Evolutionary conservation across 2,329 filamentous ascomycete species (phyloP).

Genomic region (Westerdykella aurantiaca): DNA sequence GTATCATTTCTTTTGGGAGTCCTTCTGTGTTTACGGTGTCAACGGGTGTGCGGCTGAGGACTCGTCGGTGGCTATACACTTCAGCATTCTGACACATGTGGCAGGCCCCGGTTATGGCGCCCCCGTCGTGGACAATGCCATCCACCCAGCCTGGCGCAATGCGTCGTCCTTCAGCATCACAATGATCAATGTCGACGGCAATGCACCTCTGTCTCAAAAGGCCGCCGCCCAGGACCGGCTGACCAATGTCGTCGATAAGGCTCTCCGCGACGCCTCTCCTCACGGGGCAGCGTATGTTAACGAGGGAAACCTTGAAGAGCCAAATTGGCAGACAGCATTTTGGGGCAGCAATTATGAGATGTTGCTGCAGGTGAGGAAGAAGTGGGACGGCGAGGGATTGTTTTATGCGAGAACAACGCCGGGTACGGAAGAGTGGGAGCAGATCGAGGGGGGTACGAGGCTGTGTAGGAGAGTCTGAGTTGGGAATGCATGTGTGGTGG

Average conservation of each 20-base stretch:
- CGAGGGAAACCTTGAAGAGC: constrained; percentile 10
- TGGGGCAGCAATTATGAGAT: constrained; percentile 13
- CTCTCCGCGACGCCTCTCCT: constrained; percentile 5
- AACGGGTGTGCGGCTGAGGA: not conserved
- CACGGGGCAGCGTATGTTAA: constrained; percentile 11
- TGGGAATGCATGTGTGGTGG: too few species aligned
- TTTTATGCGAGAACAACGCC: constrained; percentile 10
- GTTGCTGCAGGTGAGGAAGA: constrained; percentile 7
- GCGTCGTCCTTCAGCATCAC: constrained; percentile 6
- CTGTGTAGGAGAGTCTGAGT: constrained; percentile 7
- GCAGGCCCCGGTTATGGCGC: constrained; percentile 3
- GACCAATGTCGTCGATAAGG: constrained; percentile 4
- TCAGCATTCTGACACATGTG: not conserved
- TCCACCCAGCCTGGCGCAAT: constrained; percentile 7
- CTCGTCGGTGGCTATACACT: not conserved
- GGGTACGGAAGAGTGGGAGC: constrained; percentile 10
- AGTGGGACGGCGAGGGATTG: constrained; percentile 11
- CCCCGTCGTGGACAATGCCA: constrained; percentile 6
- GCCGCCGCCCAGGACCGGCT: constrained; percentile 2
- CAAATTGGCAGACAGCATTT: constrained; percentile 10
- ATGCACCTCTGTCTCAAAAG: constrained; percentile 2
- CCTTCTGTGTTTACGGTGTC: not conserved
- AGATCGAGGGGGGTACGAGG: constrained; percentile 5
- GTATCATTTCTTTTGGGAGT: not conserved
- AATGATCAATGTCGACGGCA: constrained; percentile 1